phyloP scores from a whole-genome alignment of 2,329 filamentous ascomycete species.

The Emergomyces pasteurianus region DNA sequence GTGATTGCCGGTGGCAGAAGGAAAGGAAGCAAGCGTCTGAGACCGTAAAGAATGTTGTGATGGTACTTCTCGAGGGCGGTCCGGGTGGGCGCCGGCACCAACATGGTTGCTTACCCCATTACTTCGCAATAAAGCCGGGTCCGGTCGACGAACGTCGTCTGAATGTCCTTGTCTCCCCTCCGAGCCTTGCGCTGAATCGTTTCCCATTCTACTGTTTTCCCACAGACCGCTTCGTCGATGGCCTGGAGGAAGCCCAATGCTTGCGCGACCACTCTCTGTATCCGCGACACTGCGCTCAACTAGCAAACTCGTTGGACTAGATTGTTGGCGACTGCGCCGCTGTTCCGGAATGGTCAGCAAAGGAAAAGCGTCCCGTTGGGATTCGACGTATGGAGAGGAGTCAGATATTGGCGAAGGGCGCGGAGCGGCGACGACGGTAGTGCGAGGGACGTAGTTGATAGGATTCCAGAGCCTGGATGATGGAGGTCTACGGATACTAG shows the following conservation, averaged over 20 bases:
- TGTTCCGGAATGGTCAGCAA: constrained; percentile 47
- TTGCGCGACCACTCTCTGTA: constrained; percentile 39
- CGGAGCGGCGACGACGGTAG: constrained; percentile 36
- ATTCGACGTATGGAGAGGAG: constrained; percentile 20
- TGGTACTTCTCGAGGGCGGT: constrained; percentile 26
- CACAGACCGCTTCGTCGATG: constrained; percentile 26
- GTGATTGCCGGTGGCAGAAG: constrained; percentile 24
- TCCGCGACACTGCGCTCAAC: constrained; percentile 37
- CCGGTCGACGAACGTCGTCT: constrained; percentile 20
- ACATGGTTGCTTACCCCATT: constrained; percentile 5
- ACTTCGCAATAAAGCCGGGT: constrained; percentile 19
- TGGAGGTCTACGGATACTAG: constrained; percentile 23
- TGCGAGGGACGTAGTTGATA: constrained; percentile 47
- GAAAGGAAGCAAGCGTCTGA: constrained; percentile 28
- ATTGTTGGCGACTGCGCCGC: constrained; percentile 41
- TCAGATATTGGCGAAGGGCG: constrained; percentile 19
- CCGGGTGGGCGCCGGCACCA: constrained; percentile 9
- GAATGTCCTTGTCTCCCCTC: constrained; percentile 12
- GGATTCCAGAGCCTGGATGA: constrained; percentile 49
- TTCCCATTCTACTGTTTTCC: constrained; percentile 12
- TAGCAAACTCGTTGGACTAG: constrained; percentile 33
- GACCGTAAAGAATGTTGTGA: constrained; percentile 31
- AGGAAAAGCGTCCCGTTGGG: constrained; percentile 37
- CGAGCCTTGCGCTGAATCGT: constrained; percentile 16
- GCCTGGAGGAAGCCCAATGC: constrained; percentile 39